Percentiles rank a stretch among this genome's conserved stretches.
These are phyloP conservation scores for Colletotrichum higginsianum DNA, from an alignment of 2,329 filamentous ascomycete genomes.

Conservation along the genomic window DNA sequence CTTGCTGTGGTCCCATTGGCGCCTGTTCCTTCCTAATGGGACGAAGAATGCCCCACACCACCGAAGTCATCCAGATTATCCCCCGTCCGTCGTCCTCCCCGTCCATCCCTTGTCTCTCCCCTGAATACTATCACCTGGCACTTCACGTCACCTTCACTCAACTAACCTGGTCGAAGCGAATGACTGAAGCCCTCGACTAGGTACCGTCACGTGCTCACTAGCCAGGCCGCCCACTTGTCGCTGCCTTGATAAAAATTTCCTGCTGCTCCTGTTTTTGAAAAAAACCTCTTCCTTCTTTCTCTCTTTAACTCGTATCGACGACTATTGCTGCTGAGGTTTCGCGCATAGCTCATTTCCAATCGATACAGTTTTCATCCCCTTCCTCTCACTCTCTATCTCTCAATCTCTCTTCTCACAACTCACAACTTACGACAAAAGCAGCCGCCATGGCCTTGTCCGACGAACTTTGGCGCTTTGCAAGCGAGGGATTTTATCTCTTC, in stretches of 20 bases:
- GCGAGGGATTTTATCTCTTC: background rate
- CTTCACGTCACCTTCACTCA: constrained; percentile 8
- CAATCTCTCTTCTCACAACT: no score
- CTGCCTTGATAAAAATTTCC: background rate
- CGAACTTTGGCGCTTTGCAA: no score
- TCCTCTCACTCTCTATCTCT: background rate
- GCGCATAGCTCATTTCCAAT: background rate
- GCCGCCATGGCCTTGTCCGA: background rate
- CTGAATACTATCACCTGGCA: background rate
- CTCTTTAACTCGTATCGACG: background rate
- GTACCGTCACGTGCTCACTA: constrained; percentile 11
- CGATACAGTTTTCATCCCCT: background rate
- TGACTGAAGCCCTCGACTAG: background rate
- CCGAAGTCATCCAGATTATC: background rate
- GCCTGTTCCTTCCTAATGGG: background rate
- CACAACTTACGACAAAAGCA: background rate
- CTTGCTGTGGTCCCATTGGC: no score
- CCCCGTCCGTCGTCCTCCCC: background rate
- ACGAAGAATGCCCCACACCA: background rate
- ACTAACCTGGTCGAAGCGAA: background rate
- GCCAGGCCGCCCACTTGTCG: background rate
- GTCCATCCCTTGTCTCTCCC: background rate
- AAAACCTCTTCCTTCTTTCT: constrained; percentile 8
- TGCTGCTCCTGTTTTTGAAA: background rate
- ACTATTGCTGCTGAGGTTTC: constrained; percentile 14